Base-by-base conservation (phyloP, 2,329 filamentous ascomycete species). In the Epichloe brachyelytri region DNA sequence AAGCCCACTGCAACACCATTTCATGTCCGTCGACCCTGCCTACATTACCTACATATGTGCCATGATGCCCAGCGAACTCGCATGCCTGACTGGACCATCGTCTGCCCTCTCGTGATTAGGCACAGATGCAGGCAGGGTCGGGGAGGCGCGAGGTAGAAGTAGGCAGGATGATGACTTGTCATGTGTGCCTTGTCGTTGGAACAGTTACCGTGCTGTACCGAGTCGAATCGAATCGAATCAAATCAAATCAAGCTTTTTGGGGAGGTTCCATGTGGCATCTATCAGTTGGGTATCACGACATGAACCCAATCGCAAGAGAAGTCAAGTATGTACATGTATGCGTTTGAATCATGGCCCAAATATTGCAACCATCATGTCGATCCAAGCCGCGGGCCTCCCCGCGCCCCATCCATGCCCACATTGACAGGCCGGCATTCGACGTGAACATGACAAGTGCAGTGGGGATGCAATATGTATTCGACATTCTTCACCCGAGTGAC, bases 251-350 rank as follows among this genome's bases (percentile, higher is more conserved):
- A 38, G 36, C 14, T n/a, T 38, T 15, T n/a, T 8, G 1, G 12
- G 36, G 12, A n/a, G 4, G 5, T 22, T 20, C 41, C 43, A 46
- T 46, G 44, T 46, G 50, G 3, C 22, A 14, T 12, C 14, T 15
- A 30, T 20, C 14, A 14, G 38, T 48, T 48, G 26, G 50, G 50
- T 51, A 48, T 48, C 45, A 51, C 50, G 50, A n/a, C 50, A 51
- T 51, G 50, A 51, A 51, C 50, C 45, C 39, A 26, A 26, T 26
- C 6, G 22, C 22, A 48, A 45, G 15, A 30, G 36, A 38, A 38
- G 36, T n/a, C 12, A 30, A 26, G 7, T 19, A n/a, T 39, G 19
- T 26, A 26, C 22, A 26, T 26, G 22, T 26, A 26, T 26, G 22
- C 22, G 14, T 26, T 33, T 33, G 3, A 8, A 44, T 30, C 19